phyloP scores from a whole-genome alignment of 2,329 filamentous ascomycete genomes.

The Sclerotinia spermophila region DNA sequence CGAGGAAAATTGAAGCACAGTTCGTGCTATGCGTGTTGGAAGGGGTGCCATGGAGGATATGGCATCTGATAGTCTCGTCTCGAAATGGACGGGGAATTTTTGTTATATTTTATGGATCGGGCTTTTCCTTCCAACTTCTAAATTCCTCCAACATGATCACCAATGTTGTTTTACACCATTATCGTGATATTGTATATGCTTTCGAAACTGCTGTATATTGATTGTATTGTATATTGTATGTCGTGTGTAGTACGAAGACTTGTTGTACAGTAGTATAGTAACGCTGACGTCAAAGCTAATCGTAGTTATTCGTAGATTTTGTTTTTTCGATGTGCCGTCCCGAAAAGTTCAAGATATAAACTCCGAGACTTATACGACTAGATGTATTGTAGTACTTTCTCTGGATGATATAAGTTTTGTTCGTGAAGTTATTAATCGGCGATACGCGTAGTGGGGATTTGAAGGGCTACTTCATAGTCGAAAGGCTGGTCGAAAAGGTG shows the following conservation, averaged over 20 bases:
- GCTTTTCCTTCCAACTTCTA: conserved; percentile 21
- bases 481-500: conserved; percentile 19
- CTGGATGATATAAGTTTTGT: conserved; percentile 11
- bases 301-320: background rate
- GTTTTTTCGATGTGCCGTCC: background rate
- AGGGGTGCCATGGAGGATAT: conserved; percentile 28
- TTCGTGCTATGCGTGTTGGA: conserved; percentile 21
- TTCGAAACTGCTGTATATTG: background rate
- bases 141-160: conserved; percentile 21
- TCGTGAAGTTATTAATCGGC: conserved; percentile 11
- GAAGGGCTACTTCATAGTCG: conserved; percentile 1
- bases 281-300: conserved; percentile 2
- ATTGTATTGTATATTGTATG: background rate
- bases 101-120: conserved; percentile 18
- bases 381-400: conserved; percentile 3
- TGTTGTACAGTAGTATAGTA: conserved; percentile 9
- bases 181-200: conserved; percentile 2
- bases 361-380: background rate
- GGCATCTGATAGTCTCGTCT: background rate
- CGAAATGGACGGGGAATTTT: background rate
- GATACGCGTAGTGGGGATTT: conserved; percentile 15
- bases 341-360: background rate
- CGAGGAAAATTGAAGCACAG: conserved; percentile 18
- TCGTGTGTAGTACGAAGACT: background rate
- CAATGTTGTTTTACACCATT: conserved; percentile 16